Conservation (phyloP, 2,329 filamentous ascomycete genomes). For the Zasmidium cellare region DNA sequence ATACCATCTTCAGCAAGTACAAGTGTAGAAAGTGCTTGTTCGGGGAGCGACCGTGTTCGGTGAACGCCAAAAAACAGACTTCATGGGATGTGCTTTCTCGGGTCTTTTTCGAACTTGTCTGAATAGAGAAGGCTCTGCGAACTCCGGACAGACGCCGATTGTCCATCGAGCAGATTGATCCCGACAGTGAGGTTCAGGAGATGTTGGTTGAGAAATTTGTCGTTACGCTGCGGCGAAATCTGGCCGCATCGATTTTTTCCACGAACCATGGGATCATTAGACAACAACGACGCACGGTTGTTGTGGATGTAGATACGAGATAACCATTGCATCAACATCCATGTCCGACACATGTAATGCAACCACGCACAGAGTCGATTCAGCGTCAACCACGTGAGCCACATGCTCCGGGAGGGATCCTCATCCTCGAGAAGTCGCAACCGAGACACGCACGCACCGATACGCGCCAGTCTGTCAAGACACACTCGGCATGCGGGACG, state of each 20-base stretch:
- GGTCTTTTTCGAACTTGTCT: no score
- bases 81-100: no score
- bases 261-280: no score
- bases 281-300: no score
- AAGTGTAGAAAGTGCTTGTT: no score
- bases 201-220: slow-evolving; percentile 1
- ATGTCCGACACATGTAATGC: neutral
- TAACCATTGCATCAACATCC: neutral
- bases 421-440: neutral
- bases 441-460: neutral
- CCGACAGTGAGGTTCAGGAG: neutral
- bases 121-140: no score
- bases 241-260: neutral
- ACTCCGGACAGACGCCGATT: neutral
- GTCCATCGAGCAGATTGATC: neutral
- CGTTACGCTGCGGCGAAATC: neutral
- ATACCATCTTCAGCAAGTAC: no score
- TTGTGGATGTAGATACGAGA: no score
- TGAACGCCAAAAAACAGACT: no score
- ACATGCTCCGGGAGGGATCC: neutral
- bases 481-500: neutral
- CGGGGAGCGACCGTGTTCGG: no score
- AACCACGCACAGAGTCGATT: no score
- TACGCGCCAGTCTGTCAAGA: no score
- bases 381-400: neutral